A percentile compares a stretch with the other conserved stretches of the same genome.
Evolutionary conservation across 352 stramenopile species (phyloP).

Genomic region (Albugo laibachii): DNA sequence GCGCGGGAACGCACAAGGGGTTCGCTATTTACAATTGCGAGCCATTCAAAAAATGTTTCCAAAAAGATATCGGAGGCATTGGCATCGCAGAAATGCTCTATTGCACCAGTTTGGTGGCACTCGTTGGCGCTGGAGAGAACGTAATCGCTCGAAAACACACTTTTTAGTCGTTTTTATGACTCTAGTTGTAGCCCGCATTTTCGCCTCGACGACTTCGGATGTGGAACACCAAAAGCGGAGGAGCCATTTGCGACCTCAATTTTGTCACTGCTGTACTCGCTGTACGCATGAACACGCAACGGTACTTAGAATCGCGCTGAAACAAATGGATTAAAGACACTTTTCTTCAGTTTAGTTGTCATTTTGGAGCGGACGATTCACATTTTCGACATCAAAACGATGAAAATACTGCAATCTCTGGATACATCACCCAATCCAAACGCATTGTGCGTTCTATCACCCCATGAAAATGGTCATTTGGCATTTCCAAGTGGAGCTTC

Average conservation of each 20-base stretch:
- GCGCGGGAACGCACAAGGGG: conserved; percentile 68
- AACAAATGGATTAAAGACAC: neutral
- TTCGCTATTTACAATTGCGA: conserved; percentile 86
- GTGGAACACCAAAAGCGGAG: conserved; percentile 83
- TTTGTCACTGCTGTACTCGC: conserved; percentile 79
- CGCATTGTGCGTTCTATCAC: conserved; percentile 64
- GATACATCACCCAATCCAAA: conserved; percentile 79
- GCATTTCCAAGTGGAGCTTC: conserved; percentile 64
- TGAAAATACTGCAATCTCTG: conserved; percentile 84
- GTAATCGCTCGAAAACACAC: conserved; percentile 10
- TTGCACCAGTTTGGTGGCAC: conserved; percentile 81
- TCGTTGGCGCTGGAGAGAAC: conserved; percentile 80
- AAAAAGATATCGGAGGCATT: conserved; percentile 75
- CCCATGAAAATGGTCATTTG: conserved; percentile 70
- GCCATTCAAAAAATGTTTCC: conserved; percentile 79
- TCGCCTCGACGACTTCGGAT: conserved; percentile 76
- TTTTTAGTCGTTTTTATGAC: neutral
- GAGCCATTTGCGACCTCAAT: conserved; percentile 83
- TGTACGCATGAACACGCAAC: conserved; percentile 83
- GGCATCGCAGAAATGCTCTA: conserved; percentile 87
- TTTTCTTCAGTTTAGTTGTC: conserved; percentile 29
- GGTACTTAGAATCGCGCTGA: conserved; percentile 10
- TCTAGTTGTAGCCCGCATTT: conserved; percentile 46
- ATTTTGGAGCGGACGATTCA: conserved; percentile 81
- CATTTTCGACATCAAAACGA: conserved; percentile 88